Percentiles rank a stretch among this genome's conserved stretches.
Evolutionary conservation across 106 monocot genomes (phyloP).

Genomic region (Apostasia shenzhenica): DNA sequence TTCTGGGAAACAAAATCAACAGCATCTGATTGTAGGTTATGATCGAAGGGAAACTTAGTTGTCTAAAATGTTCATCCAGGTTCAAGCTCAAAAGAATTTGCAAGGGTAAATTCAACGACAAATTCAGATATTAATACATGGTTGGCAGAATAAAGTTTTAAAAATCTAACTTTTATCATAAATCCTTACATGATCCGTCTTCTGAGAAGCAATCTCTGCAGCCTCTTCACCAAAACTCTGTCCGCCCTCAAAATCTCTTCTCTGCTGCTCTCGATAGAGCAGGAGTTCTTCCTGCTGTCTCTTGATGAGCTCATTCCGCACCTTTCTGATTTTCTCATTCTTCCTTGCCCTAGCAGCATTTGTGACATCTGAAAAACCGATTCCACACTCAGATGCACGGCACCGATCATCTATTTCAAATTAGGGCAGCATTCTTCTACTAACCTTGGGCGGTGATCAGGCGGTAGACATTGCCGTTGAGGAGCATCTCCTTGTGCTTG

Average conservation of each 20-base stretch:
- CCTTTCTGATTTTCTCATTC: constrained; percentile 49
- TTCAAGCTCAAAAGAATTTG: too few species aligned
- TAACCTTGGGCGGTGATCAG: constrained; percentile 52
- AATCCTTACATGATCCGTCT: not conserved
- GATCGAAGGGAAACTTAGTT: too few species aligned
- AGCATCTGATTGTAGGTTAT: too few species aligned
- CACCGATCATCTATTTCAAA: not conserved
- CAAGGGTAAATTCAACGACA: too few species aligned
- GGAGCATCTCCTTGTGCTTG: constrained; percentile 39
- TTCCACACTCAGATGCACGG: not conserved
- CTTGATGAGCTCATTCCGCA: constrained; percentile 17
- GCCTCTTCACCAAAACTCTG: not conserved
- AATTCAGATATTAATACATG: too few species aligned
- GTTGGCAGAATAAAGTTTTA: too few species aligned
- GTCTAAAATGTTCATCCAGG: too few species aligned
- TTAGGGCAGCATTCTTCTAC: not conserved
- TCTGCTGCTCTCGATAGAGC: not conserved
- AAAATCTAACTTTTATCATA: not conserved
- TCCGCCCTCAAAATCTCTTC: not conserved
- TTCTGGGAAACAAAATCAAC: too few species aligned
- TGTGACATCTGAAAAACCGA: constrained; percentile 38
- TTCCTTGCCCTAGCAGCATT: constrained; percentile 60
- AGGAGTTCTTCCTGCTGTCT: constrained; percentile 10
- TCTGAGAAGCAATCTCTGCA: not conserved
- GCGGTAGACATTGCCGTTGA: constrained; percentile 51